Conservation (phyloP, 225 moss, liverwort and hornwort genomes). For the Climacium dendroides region DNA sequence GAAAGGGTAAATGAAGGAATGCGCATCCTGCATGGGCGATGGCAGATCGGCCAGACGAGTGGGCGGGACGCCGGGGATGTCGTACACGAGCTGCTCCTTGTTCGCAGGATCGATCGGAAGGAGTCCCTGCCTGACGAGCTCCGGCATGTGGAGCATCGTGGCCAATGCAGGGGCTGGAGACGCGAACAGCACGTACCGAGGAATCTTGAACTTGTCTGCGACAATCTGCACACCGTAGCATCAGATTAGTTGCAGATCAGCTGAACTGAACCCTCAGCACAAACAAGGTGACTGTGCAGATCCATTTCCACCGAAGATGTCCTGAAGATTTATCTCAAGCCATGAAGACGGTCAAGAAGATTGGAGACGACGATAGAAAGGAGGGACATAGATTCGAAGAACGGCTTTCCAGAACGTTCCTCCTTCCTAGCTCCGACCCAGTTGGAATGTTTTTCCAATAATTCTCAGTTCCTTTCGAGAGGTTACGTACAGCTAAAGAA, state of each 20-base stretch:
- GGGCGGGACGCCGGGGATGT: slow-evolving; percentile 17
- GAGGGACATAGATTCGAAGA: neutral
- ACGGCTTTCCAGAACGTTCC: neutral
- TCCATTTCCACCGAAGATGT: neutral
- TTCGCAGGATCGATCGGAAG: neutral
- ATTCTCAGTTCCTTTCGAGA: neutral
- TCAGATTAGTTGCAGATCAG: neutral
- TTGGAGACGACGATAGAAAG: neutral
- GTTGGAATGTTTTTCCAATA: no score
- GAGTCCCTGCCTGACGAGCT: neutral
- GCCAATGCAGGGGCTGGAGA: slow-evolving; percentile 3
- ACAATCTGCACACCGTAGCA: neutral
- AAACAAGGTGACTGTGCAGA: neutral
- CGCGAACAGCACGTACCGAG: slow-evolving; percentile 9
- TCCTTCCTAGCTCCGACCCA: neutral
- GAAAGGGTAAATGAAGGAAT: neutral
- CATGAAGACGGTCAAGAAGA: neutral
- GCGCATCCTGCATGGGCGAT: neutral
- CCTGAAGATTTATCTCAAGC: neutral
- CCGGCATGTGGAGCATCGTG: neutral
- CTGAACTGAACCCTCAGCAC: neutral
- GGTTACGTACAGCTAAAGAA: neutral
- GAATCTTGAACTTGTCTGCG: slow-evolving; percentile 13
- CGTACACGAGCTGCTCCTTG: neutral
- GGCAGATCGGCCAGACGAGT: slow-evolving; percentile 5